Conservation (phyloP, 2,329 filamentous ascomycete species). For the Claviceps citrina region DNA sequence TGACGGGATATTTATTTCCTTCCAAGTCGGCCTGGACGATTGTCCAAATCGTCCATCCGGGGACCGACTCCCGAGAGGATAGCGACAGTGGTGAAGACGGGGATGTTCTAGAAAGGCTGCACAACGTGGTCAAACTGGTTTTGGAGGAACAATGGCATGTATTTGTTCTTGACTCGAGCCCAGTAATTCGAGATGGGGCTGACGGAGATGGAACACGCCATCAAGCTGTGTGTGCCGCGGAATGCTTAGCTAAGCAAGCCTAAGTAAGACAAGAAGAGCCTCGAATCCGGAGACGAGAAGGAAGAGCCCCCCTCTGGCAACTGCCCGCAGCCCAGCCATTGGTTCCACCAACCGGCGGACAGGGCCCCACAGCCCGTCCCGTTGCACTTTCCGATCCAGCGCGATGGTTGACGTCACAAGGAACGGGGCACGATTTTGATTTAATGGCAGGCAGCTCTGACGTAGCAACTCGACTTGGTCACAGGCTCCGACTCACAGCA, state of each 20-base stretch:
- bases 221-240: no score
- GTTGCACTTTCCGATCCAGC: background rate
- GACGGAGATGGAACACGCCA: no score
- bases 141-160: background rate
- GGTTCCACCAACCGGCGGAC: no score
- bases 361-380: background rate
- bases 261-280: no score
- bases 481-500: no score
- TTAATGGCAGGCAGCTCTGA: background rate
- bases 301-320: no score
- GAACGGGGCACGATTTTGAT: background rate
- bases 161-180: background rate
- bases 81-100: background rate
- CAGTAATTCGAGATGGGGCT: background rate
- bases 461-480: no score
- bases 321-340: no score
- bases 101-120: background rate
- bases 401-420: conserved; percentile 1
- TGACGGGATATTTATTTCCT: background rate
- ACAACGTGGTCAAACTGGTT: background rate
- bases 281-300: no score
- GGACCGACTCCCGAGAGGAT: background rate
- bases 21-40: background rate
- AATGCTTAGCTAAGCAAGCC: no score
- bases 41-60: background rate